Evolutionary conservation across 495 filamentous ascomycete genomes (phyloP).

Genomic region (Aspergillus leporis): DNA sequence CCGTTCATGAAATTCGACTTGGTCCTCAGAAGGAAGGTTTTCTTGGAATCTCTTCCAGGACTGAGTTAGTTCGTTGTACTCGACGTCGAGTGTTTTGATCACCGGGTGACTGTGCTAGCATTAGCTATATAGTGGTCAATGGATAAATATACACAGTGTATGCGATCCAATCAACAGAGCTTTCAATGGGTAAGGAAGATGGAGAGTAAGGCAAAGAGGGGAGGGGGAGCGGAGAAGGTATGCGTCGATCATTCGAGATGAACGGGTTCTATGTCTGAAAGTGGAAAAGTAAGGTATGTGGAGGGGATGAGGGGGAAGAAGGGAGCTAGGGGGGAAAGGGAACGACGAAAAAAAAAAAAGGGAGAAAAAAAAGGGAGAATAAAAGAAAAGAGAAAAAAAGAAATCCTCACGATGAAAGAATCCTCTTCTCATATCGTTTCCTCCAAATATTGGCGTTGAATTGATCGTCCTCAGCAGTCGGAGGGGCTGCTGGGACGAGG

Average conservation of each 20-base stretch:
- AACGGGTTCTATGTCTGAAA: not conserved
- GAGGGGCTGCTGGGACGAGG: slow-evolving; percentile 13
- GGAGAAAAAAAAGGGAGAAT: not conserved
- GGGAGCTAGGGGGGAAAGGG: not conserved
- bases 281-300: not conserved
- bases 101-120: slow-evolving; percentile 29
- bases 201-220: not conserved
- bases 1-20: slow-evolving; percentile 35
- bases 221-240: slow-evolving; percentile 8
- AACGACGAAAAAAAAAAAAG: not conserved
- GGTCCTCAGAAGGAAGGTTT: slow-evolving; percentile 33
- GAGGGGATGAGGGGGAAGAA: slow-evolving; percentile 5
- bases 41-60: slow-evolving; percentile 46
- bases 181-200: not conserved
- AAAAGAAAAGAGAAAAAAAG: slow-evolving; percentile 1
- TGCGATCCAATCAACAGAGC: not conserved
- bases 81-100: slow-evolving; percentile 45
- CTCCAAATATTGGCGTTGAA: slow-evolving; percentile 19
- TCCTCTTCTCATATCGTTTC: slow-evolving; percentile 24
- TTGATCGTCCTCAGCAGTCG: slow-evolving; percentile 18
- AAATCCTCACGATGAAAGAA: slow-evolving; percentile 23
- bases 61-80: slow-evolving; percentile 45
- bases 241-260: slow-evolving; percentile 17
- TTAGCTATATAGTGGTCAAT: slow-evolving; percentile 3
- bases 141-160: not conserved